Base-by-base conservation (phyloP, 306 rosid genomes). In the Quercus alba region DNA sequence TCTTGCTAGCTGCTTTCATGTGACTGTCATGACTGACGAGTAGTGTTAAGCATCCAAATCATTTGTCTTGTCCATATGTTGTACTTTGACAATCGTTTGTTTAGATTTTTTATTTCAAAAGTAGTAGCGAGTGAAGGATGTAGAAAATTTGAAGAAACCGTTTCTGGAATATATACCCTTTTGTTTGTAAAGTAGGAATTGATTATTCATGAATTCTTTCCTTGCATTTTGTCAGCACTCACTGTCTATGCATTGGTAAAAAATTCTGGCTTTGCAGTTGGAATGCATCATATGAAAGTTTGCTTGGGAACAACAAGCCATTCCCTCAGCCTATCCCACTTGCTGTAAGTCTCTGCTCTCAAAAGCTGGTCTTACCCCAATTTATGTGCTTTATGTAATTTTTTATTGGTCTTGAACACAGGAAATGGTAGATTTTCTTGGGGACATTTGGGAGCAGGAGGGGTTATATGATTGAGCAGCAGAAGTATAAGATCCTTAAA, bases 381-480 rank as follows among this genome's bases (percentile, higher is more conserved):
- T 15, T 55, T 55, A 18, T 55, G 1, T 4, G 58, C n/a, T 66
- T 41, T 56, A 21, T 58, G 46, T 72, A 44, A 76, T 19, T 33
- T 41, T 23, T 17, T 62, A 9, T 73, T 18, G 63, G 66, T 79
- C 41, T 64, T 74, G 77, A 68, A 70, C 64, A 38, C 85, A 95
- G 98, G 99, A 92, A 91, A 94, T 94, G 99, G 93, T 94, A 82
- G 99, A 95, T 87, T 95, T 95, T 84, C 97, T 93, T 66, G 99
- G 90, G 81, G 99, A 93, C 72, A 57, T 87, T 20, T 94, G 99
- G 99, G 97, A 94, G 81, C 94, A 93, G 79, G 99, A 94, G 58
- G 99, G 97, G 70, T 84, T 94, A 72, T 93, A 93, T 55, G 99
- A 90, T 81, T 94, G 89, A 90, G 83, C 38, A n/a, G 26, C 49